Percentiles rank a stretch among this genome's conserved stretches.
These are phyloP conservation scores for Aspergillus persii DNA, from an alignment of 2,329 filamentous ascomycete species.

Conservation along the genomic window DNA sequence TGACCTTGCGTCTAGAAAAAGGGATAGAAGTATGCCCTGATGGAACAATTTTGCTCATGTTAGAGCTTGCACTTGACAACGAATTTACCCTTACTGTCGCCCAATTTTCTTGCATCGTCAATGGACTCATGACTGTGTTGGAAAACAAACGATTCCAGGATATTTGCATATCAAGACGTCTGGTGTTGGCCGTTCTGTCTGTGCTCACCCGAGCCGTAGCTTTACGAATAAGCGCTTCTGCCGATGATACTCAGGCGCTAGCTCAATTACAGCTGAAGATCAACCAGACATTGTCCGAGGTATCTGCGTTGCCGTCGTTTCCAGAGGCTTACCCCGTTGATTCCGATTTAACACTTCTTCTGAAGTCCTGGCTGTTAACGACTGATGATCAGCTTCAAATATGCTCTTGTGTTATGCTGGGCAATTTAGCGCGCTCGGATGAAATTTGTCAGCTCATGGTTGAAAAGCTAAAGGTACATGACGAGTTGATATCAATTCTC, in stretches of 20 bases:
- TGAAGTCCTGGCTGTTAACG: constrained; percentile 41
- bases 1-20: constrained; percentile 26
- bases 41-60: constrained; percentile 34
- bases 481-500: constrained; percentile 40
- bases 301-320: constrained; percentile 40
- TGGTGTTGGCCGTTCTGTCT: constrained; percentile 33
- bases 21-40: constrained; percentile 35
- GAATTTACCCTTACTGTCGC: constrained; percentile 25
- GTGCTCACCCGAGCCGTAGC: constrained; percentile 33
- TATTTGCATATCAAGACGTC: constrained; percentile 31
- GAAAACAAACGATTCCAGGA: constrained; percentile 40
- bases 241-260: constrained; percentile 35
- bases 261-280: constrained; percentile 37
- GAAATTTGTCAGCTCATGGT: constrained; percentile 43
- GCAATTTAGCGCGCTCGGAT: constrained; percentile 47
- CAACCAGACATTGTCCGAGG: constrained; percentile 41
- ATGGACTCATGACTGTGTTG: constrained; percentile 34
- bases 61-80: constrained; percentile 31
- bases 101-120: constrained; percentile 33
- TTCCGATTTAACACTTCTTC: constrained; percentile 33
- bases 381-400: constrained; percentile 45
- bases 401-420: constrained; percentile 48
- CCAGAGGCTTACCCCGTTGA: constrained; percentile 38
- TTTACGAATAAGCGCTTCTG: constrained; percentile 24
- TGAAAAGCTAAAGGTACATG: constrained; percentile 38